Evolutionary conservation across 805 yeast species (phyloP), one percentile per base, ranked within the genome.

Genomic region (Ogataea paraovalis): DNA sequence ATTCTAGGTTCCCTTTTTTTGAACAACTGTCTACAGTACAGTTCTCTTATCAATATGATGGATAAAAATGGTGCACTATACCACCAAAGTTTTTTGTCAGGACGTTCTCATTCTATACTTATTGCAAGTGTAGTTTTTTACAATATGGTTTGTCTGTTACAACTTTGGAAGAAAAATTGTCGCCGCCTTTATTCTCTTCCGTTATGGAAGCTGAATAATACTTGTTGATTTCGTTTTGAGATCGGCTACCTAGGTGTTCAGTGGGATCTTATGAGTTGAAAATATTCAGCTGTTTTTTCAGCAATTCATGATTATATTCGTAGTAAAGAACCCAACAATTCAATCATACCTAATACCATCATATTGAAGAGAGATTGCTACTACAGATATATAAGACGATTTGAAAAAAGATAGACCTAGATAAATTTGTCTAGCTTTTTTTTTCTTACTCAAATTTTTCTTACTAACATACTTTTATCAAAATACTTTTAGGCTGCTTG

Each of bases 41-140:
- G n/a, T n/a, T n/a, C n/a, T 30, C 42, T 41, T 6, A 10, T 25
- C 10, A 25, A 25, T 7, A 25, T 7, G 10, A 25, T 25, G 28
- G 6, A 25, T 25, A 25, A 25, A 25, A 7, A 10, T 25, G 6
- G 10, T 10, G 10, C 53, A 48, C 51, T 28, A 32, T 47, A 40
- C 42, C 53, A 66, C 96, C 97, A 88, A 86, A 82, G 92, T 78
- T 82, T 73, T 80, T 80, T 75, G 94, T 85, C 94, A 85, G 90
- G 94, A 72, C 75, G 66, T 70, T 69, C 74, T 64, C 63, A 57
- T 52, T 16, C 30, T 52, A 57, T 51, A 16, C 39, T 36, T 34
- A 46, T 38, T 32, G 16, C 23, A 25, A 22, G 41, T 51, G 53
- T 52, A 56, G 56, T 44, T 43, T 52, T 47, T 59, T 66, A 67